phyloP scores from a whole-genome alignment of 179 eudicot genomes.

The Corrigiola litoralis region DNA sequence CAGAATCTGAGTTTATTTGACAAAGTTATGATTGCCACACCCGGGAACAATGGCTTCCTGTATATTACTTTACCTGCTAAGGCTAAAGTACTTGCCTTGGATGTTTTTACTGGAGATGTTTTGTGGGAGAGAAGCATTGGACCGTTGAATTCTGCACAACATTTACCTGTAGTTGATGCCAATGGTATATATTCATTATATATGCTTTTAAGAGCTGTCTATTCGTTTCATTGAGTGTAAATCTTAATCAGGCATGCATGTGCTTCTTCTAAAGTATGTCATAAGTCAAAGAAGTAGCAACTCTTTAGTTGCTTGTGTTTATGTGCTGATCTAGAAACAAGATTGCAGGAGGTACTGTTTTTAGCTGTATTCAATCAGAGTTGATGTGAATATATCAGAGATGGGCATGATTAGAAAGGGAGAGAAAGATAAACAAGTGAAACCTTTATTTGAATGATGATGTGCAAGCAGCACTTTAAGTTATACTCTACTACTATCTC shows the following conservation, averaged over 20 bases:
- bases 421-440: neutral
- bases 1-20: slow-evolving; percentile 67
- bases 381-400: neutral
- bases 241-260: no score
- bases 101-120: slow-evolving; percentile 58
- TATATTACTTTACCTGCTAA: slow-evolving; percentile 57
- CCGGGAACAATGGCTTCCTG: slow-evolving; percentile 79
- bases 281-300: no score
- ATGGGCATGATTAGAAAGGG: neutral
- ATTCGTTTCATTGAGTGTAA: neutral
- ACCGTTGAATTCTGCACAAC: slow-evolving; percentile 53
- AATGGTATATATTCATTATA: slow-evolving; percentile 45
- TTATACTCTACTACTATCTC: neutral
- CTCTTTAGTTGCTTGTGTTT: no score
- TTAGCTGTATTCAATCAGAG: neutral
- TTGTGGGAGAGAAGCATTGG: slow-evolving; percentile 77
- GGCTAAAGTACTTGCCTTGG: slow-evolving; percentile 59
- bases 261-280: neutral
- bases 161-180: slow-evolving; percentile 63
- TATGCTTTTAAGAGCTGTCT: neutral
- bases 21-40: slow-evolving; percentile 36
- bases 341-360: no score
- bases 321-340: no score
- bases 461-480: neutral
- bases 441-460: neutral